A percentile compares a stretch with the other conserved stretches of the same genome.
These are phyloP conservation scores for Tuber calosporum DNA, from an alignment of 495 filamentous ascomycete species.

Conservation along the genomic window DNA sequence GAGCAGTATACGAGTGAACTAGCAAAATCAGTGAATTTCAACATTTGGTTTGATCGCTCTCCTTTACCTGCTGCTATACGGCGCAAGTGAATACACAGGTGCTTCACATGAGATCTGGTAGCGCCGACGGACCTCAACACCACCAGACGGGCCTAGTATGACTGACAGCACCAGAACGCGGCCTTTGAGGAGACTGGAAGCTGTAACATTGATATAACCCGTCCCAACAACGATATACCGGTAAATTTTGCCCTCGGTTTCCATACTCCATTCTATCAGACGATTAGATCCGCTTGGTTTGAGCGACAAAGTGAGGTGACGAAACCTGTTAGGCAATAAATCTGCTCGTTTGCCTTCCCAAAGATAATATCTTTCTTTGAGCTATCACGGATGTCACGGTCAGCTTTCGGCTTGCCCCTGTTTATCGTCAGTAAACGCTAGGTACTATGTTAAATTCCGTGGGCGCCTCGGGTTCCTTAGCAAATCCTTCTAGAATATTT, in stretches of 20 bases:
- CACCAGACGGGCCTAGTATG: slow-evolving; percentile 19
- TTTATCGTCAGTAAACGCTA: not conserved
- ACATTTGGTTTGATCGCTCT: not conserved
- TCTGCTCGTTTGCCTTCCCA: slow-evolving; percentile 40
- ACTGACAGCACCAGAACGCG: slow-evolving; percentile 36
- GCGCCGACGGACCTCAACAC: slow-evolving; percentile 32
- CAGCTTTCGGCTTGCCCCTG: slow-evolving; percentile 31
- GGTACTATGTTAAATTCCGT: not conserved
- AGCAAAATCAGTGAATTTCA: slow-evolving; percentile 1
- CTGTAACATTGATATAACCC: slow-evolving; percentile 31
- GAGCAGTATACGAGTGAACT: slow-evolving; percentile 40
- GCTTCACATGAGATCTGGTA: slow-evolving; percentile 35
- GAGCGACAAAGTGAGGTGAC: not conserved
- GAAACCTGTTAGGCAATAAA: slow-evolving; percentile 40
- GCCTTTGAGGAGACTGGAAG: slow-evolving; percentile 25
- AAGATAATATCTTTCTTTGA: slow-evolving; percentile 35
- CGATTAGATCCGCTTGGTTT: slow-evolving; percentile 13
- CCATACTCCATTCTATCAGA: slow-evolving; percentile 37
- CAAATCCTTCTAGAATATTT: not conserved
- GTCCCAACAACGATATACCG: slow-evolving; percentile 38
- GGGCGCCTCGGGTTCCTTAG: not conserved
- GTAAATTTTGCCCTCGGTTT: slow-evolving; percentile 36
- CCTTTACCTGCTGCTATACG: slow-evolving; percentile 33
- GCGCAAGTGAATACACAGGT: slow-evolving; percentile 39
- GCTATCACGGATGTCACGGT: slow-evolving; percentile 35